Base-by-base conservation (phyloP, 768 basidiomycete genomes). In the Leucosporidium scottii region DNA sequence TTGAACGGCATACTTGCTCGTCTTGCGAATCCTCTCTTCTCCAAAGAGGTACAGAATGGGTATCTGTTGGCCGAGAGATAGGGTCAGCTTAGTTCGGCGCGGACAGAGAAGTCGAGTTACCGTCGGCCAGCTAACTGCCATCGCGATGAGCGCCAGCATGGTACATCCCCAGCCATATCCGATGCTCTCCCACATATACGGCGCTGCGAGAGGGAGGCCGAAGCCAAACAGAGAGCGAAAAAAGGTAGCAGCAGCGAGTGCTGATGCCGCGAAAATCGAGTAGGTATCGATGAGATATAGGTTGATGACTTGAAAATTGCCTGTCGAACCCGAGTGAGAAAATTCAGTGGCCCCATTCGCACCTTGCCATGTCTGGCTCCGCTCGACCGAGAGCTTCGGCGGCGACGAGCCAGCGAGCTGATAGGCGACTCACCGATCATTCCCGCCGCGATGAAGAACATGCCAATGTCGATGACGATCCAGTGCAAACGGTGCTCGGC, bases 121-220 rank as follows among this genome's bases (percentile, higher is more conserved):
- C 2, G 68, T 39, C 15, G 87, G 87, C 68, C 84, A 83, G 21
- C 87, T 87, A 20, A 89, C 76, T 1, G 76, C 81, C 62, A 89
- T 83, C 2, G 85, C 80, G 2, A 83, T 70, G 13, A 75, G 81
- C 0, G 87, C 87, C 9, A 90, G 80, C 4, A 90, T 80, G 0
- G 87, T 86, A 69, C 85, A 59, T 12, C 86, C 87, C 67, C 85
- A 86, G 0, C 88, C 89, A 64, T 86, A 87, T 5, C 87, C 89
- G 0, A 90, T 79, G 20, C 79, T 78, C 1, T 79, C 76, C 77
- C 83, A 89, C 70, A 76, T 72, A 60, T 64, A 71, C 5, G 59
- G 48, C 1, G 67, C 72, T 57, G 66, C 74, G 84, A 90, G 30
- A 48, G 36, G 62, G 44, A 60, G 39, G 4, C 27, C 59, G 47